A percentile compares a stretch with the other conserved stretches of the same genome.
Evolutionary conservation across 345 rosid genomes (phyloP).

Genomic region (Hirschfeldia incana): DNA sequence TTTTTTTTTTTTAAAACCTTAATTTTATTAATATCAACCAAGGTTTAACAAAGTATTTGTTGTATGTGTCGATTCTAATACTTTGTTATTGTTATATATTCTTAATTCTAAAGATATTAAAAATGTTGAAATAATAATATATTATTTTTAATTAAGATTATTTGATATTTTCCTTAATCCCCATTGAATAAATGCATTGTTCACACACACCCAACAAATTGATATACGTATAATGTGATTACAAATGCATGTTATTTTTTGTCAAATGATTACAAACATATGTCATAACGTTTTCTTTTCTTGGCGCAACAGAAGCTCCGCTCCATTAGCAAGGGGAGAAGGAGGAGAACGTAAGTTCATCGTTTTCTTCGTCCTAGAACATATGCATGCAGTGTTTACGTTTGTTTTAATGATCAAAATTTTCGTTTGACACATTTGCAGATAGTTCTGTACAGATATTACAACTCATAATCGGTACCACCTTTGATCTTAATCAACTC

Average conservation of each 20-base stretch:
- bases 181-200: background rate
- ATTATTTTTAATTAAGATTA: background rate
- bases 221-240: background rate
- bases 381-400: background rate
- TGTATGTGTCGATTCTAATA: too few species aligned
- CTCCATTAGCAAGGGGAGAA: background rate
- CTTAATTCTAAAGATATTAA: too few species aligned
- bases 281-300: background rate
- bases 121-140: too few species aligned
- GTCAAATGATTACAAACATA: too few species aligned
- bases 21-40: too few species aligned
- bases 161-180: background rate
- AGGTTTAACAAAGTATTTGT: too few species aligned
- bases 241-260: too few species aligned
- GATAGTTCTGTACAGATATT: constrained; percentile 9
- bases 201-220: background rate
- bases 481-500: background rate
- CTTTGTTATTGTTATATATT: too few species aligned
- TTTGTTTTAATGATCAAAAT: background rate
- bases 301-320: background rate
- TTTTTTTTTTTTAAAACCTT: too few species aligned
- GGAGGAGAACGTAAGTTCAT: background rate
- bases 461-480: constrained; percentile 22
- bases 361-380: background rate
- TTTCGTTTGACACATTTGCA: constrained; percentile 2